Percentiles rank a stretch among this genome's conserved stretches.
Evolutionary conservation across 1,284 basidiomycete species (phyloP).

Genomic region (Cystobasidium slooffiae): DNA sequence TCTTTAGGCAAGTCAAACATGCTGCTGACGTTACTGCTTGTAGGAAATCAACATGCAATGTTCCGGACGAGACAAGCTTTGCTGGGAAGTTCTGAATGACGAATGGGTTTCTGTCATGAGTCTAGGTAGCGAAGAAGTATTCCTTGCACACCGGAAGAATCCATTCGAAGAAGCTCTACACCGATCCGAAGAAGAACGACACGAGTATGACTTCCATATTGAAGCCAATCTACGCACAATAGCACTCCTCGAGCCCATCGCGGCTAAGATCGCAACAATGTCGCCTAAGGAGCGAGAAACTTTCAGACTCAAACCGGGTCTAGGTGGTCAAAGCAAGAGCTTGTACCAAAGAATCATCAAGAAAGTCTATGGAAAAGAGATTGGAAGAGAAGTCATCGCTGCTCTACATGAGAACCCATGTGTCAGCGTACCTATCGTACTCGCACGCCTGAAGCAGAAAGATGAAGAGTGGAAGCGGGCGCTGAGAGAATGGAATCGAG

Average conservation of each 20-base stretch:
- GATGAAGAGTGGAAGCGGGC: conserved; percentile 97
- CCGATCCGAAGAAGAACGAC: conserved; percentile 95
- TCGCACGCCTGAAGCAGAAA: conserved; percentile 87
- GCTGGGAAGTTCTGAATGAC: conserved; percentile 95
- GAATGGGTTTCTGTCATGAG: conserved; percentile 94
- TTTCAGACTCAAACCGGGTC: conserved; percentile 84
- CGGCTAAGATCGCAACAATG: conserved; percentile 86
- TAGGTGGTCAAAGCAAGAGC: conserved; percentile 84
- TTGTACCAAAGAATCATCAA: conserved; percentile 94
- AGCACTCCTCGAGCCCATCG: conserved; percentile 86
- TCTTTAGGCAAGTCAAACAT: neutral
- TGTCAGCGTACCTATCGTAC: conserved; percentile 88
- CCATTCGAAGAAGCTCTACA: conserved; percentile 94
- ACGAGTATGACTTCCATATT: conserved; percentile 97
- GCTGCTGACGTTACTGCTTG: conserved; percentile 42
- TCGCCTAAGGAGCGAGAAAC: conserved; percentile 78
- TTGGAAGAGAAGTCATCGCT: conserved; percentile 81
- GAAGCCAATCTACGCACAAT: conserved; percentile 92
- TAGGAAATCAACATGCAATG: conserved; percentile 89
- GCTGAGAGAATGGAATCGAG: conserved; percentile 94
- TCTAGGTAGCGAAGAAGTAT: conserved; percentile 96
- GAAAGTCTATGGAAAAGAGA: conserved; percentile 88
- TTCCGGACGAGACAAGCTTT: conserved; percentile 91
- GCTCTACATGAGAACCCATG: conserved; percentile 91
- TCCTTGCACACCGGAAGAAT: conserved; percentile 92